Percentiles rank a stretch among this genome's conserved stretches.
Evolutionary conservation across 352 stramenopile species (phyloP).

Genomic region (Phytophthora citrophthora): DNA sequence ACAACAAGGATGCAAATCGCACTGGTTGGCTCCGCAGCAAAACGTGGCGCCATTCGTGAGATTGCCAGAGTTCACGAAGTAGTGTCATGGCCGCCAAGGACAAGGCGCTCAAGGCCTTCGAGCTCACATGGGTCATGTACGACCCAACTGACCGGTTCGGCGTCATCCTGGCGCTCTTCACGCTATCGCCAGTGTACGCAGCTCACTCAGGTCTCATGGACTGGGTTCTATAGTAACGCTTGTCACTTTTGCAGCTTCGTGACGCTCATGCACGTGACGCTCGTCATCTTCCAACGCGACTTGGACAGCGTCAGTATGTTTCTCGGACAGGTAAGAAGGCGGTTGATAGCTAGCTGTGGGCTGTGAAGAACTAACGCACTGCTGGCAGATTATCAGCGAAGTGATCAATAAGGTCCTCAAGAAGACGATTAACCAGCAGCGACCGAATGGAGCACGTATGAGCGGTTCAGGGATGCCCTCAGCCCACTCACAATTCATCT

Average conservation of each 20-base stretch:
- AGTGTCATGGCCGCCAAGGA: conserved; percentile 25
- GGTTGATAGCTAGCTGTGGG: neutral
- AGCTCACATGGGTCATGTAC: conserved; percentile 85
- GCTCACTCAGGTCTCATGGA: neutral
- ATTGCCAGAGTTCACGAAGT: neutral
- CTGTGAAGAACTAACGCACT: neutral
- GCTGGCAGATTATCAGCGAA: conserved; percentile 63
- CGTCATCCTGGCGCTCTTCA: conserved; percentile 71
- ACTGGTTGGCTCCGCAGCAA: conserved; percentile 13
- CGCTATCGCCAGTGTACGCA: conserved; percentile 78
- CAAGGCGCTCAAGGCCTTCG: conserved; percentile 54
- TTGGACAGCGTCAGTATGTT: conserved; percentile 74
- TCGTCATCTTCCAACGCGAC: conserved; percentile 82
- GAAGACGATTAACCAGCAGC: conserved; percentile 69
- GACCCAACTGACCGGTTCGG: conserved; percentile 76
- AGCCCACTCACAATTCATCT: conserved; percentile 79
- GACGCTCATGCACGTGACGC: conserved; percentile 85
- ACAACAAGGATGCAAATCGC: conserved; percentile 20
- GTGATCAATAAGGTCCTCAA: conserved; percentile 85
- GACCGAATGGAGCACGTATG: conserved; percentile 62
- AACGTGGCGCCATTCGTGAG: conserved; percentile 3
- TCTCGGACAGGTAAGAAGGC: conserved; percentile 60
- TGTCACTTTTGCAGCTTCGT: conserved; percentile 57
- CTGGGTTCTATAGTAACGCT: neutral
- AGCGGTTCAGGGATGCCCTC: conserved; percentile 78